Base-by-base conservation (phyloP, 129 eudicot species). In the Lonicera japonica region DNA sequence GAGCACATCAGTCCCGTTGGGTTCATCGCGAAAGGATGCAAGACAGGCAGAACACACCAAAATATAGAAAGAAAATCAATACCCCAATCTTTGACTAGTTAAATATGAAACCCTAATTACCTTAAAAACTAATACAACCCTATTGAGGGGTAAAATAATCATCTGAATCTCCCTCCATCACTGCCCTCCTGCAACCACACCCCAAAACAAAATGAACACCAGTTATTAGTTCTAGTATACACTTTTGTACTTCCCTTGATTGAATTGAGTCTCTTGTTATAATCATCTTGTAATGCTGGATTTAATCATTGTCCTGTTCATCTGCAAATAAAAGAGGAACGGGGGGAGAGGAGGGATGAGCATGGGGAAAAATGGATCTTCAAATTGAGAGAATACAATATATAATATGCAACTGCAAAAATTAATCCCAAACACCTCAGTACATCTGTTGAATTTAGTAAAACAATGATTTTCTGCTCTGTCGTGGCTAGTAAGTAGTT, bases 281-380 rank as follows among this genome's bases (percentile, higher is more conserved):
- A 16, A 18, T 16, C 63, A 58, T 20, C 34, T 58, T 29, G 22
- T 45, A 29, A 12, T 56, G 60, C 60, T 11, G 60, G 36, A 58
- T 68, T 65, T 29, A 84, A 24, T 80, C 91, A 38, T 80, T 80
- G 41, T 71, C 74, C 11, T 47, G 67, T 20, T 76, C 70, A 61
- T 68, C 91, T 84, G 83, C 84, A 75, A 45, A 22, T 18, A 11
- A 58, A 60, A 25, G 16, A 64, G 6, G n/a, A n/a, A n/a, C n/a
- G n/a, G n/a, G 12, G 46, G 51, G 13, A 25, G 4, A 4, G 25
- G 12, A 53, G 9, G 21, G 5, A 17, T 53, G 21, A n/a, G 21
- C 3, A 24, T 53, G 57, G 9, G 11, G 11, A 19, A 53, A 19
- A 54, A 54, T 11, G 21, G 10, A 22, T 52, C 36, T 29, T 29